A percentile compares a stretch with the other conserved stretches of the same genome.
Evolutionary conservation across 257 asterid genomes (phyloP).

Genomic region (Anisodus acutangulus): DNA sequence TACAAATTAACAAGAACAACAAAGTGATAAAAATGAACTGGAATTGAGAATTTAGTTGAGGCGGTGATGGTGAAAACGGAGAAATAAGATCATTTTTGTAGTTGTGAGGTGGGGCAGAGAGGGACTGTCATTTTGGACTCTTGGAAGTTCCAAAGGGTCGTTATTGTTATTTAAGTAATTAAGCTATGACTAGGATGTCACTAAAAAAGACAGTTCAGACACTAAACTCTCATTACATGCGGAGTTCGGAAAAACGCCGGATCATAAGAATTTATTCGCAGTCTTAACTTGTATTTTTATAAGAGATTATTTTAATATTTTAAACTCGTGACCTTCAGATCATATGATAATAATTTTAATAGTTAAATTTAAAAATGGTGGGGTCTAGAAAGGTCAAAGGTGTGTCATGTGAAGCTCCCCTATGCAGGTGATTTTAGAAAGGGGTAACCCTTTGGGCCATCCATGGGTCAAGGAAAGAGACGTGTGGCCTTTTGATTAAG

Average conservation of each 20-base stretch:
- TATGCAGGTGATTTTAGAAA: not conserved
- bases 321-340: no score
- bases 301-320: no score
- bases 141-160: conserved; percentile 75
- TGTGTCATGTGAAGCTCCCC: not conserved
- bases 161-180: conserved; percentile 7
- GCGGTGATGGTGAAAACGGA: not conserved
- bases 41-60: not conserved
- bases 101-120: conserved; percentile 38
- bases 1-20: not conserved
- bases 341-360: not conserved
- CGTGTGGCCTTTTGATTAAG: not conserved
- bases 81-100: conserved; percentile 45
- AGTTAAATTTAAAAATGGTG: not conserved
- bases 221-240: no score
- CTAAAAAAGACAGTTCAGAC: no score
- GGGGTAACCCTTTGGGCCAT: conserved; percentile 3
- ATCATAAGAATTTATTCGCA: no score
- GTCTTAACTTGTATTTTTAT: no score
- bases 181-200: not conserved
- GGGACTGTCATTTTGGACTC: conserved; percentile 45
- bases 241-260: no score
- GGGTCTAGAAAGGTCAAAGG: not conserved
- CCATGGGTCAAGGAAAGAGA: conserved; percentile 28
- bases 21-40: not conserved